Conservation (phyloP, 306 rosid species). For the Castanea crenata region DNA sequence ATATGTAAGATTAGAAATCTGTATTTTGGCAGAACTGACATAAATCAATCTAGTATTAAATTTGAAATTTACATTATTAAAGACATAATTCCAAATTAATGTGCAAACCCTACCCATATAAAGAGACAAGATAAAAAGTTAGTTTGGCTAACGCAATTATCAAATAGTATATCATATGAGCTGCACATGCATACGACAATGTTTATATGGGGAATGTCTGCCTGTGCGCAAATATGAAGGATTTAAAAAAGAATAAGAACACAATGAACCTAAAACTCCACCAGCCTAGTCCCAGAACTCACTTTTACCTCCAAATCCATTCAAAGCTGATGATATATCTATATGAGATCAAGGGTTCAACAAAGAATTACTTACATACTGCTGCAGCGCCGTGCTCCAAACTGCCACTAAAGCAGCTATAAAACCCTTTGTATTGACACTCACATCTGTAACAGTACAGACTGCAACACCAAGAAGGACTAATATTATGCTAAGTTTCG, state of each 20-base stretch:
- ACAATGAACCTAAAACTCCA: constrained; percentile 14
- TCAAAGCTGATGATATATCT: background rate
- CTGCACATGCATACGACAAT: background rate
- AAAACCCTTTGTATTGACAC: constrained; percentile 70
- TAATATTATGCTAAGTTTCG: constrained; percentile 63
- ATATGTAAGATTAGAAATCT: background rate
- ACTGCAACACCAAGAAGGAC: constrained; percentile 86
- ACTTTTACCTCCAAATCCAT: constrained; percentile 23
- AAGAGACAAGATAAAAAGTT: background rate
- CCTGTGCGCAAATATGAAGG: background rate
- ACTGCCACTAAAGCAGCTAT: constrained; percentile 72
- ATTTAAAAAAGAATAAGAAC: constrained; percentile 11
- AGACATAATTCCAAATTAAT: background rate
- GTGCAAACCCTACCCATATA: background rate
- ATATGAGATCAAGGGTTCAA: constrained; percentile 21
- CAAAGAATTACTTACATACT: constrained; percentile 53
- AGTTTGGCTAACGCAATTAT: background rate
- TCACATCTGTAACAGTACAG: constrained; percentile 85
- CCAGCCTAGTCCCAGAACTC: constrained; percentile 14
- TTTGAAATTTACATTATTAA: background rate
- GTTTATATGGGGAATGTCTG: background rate
- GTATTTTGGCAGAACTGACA: background rate
- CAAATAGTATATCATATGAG: constrained; percentile 2
- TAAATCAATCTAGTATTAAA: background rate
- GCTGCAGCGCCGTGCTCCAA: constrained; percentile 81